Evolutionary conservation across 768 basidiomycete species (phyloP).

Genomic region (Rhodotorula kratochvilovae): DNA sequence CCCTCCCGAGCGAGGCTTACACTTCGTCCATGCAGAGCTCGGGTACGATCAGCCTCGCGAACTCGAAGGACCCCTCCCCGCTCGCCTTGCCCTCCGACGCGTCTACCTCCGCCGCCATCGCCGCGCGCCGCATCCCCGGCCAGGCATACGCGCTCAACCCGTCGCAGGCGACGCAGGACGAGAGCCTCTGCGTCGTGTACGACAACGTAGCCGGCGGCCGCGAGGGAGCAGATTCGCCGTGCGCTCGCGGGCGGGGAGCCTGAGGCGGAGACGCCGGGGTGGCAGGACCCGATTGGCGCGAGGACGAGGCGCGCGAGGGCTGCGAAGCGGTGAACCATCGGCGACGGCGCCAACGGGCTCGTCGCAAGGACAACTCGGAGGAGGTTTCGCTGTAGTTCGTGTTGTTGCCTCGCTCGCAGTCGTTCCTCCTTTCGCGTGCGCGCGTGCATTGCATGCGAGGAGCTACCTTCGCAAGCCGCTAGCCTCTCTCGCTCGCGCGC

Average conservation of each 20-base stretch:
- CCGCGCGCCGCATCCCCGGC: not conserved
- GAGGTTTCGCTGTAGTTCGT: too few relatives aligned
- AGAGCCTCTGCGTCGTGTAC: conserved; percentile 16
- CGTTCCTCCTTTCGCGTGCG: too few relatives aligned
- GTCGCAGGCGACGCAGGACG: conserved; percentile 21
- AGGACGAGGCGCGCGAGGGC: not conserved
- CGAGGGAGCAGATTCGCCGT: conserved; percentile 7
- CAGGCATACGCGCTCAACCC: not conserved
- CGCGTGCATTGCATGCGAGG: too few relatives aligned
- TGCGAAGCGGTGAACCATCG: too few relatives aligned
- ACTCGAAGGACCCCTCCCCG: not conserved
- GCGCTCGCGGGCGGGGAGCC: conserved; percentile 2
- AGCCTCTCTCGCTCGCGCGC: too few relatives aligned
- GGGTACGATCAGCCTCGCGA: not conserved
- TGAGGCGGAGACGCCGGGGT: not conserved
- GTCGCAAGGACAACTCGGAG: too few relatives aligned
- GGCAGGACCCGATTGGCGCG: conserved; percentile 3
- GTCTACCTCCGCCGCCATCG: not conserved
- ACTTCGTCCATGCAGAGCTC: conserved; percentile 11
- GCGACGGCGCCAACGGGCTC: too few relatives aligned
- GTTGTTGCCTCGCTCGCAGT: too few relatives aligned
- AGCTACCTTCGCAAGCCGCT: too few relatives aligned
- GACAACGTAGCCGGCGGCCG: conserved; percentile 6
- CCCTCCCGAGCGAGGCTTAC: too few relatives aligned
- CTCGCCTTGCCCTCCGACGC: not conserved